These are phyloP conservation scores for Sphaerosporella brunnea DNA, from an alignment of 495 filamentous ascomycete genomes.

Conservation along the genomic window DNA sequence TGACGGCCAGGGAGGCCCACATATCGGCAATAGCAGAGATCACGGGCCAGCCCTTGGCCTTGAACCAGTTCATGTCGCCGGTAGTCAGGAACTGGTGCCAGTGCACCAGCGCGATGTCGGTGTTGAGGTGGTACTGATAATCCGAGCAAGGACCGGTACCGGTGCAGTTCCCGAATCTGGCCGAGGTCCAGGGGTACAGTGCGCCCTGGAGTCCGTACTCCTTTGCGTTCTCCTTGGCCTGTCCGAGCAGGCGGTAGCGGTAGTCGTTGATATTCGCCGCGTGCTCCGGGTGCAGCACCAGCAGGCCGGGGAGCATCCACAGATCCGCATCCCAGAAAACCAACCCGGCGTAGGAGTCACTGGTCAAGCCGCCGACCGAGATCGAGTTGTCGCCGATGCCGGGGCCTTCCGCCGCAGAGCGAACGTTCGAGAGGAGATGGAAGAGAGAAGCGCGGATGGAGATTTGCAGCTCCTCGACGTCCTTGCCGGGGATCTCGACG, in stretches of 20 bases:
- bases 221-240: conserved; percentile 36
- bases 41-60: conserved; percentile 32
- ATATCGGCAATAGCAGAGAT: conserved; percentile 33
- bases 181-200: conserved; percentile 40
- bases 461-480: conserved; percentile 38
- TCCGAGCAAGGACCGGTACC: conserved; percentile 41
- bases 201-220: conserved; percentile 31
- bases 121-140: conserved; percentile 50
- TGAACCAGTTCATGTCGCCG: conserved; percentile 33
- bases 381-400: conserved; percentile 38
- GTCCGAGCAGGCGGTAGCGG: conserved; percentile 31
- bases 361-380: conserved; percentile 36
- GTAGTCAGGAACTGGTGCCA: conserved; percentile 35
- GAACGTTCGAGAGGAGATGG: conserved; percentile 47
- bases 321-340: conserved; percentile 44
- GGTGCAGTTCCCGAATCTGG: conserved; percentile 44
- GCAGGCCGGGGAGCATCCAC: conserved; percentile 41
- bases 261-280: conserved; percentile 36
- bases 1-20: conserved; percentile 29
- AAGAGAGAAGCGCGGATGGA: conserved; percentile 48
- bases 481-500: conserved; percentile 46
- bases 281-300: conserved; percentile 32
- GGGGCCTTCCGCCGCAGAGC: conserved; percentile 30
- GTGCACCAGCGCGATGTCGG: conserved; percentile 48
- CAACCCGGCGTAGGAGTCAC: conserved; percentile 39